Evolutionary conservation across 2,329 filamentous ascomycete genomes (phyloP), one percentile per base, ranked within the genome.

Genomic region (Sporothrix curviconia): DNA sequence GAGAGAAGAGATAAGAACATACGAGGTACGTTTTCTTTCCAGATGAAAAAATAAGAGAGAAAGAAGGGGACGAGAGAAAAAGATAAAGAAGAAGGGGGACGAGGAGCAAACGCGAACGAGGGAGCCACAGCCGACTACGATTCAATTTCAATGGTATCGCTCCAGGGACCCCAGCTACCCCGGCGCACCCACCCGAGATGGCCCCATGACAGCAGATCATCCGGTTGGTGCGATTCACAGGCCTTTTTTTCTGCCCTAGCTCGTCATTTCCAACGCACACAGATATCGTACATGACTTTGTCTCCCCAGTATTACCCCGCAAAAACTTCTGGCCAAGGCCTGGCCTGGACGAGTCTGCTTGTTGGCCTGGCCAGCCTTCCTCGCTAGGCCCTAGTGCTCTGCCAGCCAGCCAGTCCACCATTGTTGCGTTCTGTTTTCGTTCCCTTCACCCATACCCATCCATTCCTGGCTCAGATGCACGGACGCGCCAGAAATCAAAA

Each of bases 141-240:
- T n/a, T n/a, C n/a, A n/a, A n/a, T n/a, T n/a, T 53, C 37, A 42
- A 39, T 15, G 37, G 6, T 24, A 53, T 40, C 49, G 49, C 24
- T 17, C 17, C 44, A 22, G 28, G 25, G 14, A 34, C 44, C 44
- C 25, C 44, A 49, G 30, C 15, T 25, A 24, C 37, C 30, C 46
- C 17, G 30, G 30, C 46, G 30, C 19, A 7, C 30, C 32, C 32
- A 51, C 34, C 47, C 14, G 14, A 49, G 46, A 51, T 34, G 39
- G 19, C 52, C 40, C 50, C 50, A 55, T 55, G 52, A 47, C 52
- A 47, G 42, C 42, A 46, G 52, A 55, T 55, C 52, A 55, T 55
- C 22, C 42, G 52, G 52, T 47, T n/a, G 42, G 32, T 47, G 42
- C 42, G 32, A 44, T 44, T n/a, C 25, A n/a, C 28, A 54, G 25